A percentile compares a stretch with the other conserved stretches of the same genome.
phyloP scores from a whole-genome alignment of 768 basidiomycete genomes.

The Tulasnella calospora region DNA sequence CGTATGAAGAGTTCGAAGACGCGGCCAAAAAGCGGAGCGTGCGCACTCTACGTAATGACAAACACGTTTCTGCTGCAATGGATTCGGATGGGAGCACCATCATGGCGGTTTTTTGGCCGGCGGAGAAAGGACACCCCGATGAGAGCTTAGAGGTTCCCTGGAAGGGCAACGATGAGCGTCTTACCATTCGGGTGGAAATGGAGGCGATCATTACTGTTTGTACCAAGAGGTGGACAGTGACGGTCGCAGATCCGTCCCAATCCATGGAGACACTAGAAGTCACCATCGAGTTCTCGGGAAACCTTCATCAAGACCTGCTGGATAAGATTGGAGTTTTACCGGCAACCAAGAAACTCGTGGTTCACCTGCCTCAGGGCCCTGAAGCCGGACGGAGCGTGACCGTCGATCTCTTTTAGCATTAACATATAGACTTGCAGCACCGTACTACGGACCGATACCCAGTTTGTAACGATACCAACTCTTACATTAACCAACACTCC shows the following conservation, averaged over 20 bases:
- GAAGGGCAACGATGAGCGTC: background rate
- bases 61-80: conserved; percentile 47
- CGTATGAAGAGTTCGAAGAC: conserved; percentile 20
- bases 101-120: conserved; percentile 55
- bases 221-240: conserved; percentile 43
- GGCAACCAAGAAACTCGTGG: background rate
- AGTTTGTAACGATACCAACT: background rate
- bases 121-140: conserved; percentile 39
- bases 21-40: conserved; percentile 30
- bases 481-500: background rate
- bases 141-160: background rate
- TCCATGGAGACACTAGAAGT: conserved; percentile 26
- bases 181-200: conserved; percentile 26
- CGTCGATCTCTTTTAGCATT: background rate
- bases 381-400: conserved; percentile 7
- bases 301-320: background rate
- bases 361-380: background rate
- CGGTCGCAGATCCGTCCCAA: conserved; percentile 65
- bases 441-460: background rate
- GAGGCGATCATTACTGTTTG: conserved; percentile 41
- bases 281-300: background rate
- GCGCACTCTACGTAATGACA: conserved; percentile 48
- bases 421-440: background rate
- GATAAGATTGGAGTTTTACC: background rate
- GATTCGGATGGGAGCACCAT: conserved; percentile 43